Evolutionary conservation across 1,284 basidiomycete genomes (phyloP).

Genomic region (Sparassis latifolia): DNA sequence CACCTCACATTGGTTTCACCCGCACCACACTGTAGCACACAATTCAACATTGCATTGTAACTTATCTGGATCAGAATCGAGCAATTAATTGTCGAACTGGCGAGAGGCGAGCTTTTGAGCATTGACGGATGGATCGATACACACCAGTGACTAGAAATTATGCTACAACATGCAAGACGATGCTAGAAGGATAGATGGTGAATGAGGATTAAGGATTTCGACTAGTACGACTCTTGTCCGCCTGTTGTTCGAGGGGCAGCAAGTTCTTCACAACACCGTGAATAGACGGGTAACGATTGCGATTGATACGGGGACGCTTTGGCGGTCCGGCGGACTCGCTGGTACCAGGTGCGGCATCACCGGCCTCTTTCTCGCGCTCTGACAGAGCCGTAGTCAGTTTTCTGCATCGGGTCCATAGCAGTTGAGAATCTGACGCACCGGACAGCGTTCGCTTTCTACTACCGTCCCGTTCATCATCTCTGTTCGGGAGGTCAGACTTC

Average conservation of each 20-base stretch:
- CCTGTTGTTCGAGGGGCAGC: constrained; percentile 53
- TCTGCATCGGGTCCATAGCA: not conserved
- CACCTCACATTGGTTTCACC: not conserved
- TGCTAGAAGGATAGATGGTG: no score
- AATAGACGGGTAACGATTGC: constrained; percentile 33
- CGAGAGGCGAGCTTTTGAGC: not conserved
- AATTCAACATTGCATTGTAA: constrained; percentile 21
- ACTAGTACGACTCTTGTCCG: constrained; percentile 43
- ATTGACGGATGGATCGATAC: constrained; percentile 15
- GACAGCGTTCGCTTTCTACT: constrained; percentile 58
- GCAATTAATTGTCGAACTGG: no score
- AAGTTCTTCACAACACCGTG: constrained; percentile 48
- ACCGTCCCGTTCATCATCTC: constrained; percentile 59
- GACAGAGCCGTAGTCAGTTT: constrained; percentile 2
- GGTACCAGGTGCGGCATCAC: constrained; percentile 23
- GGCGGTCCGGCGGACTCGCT: constrained; percentile 20
- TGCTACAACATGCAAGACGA: constrained; percentile 8
- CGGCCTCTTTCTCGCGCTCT: constrained; percentile 48
- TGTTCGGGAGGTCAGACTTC: constrained; percentile 7
- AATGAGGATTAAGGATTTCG: constrained; percentile 37
- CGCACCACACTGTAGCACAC: constrained; percentile 6
- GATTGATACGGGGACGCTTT: constrained; percentile 33
- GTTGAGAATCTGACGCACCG: constrained; percentile 37
- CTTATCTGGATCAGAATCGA: no score
- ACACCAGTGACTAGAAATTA: constrained; percentile 18